phyloP scores from a whole-genome alignment of 352 stramenopile species.

The Phytophthora cajani region DNA sequence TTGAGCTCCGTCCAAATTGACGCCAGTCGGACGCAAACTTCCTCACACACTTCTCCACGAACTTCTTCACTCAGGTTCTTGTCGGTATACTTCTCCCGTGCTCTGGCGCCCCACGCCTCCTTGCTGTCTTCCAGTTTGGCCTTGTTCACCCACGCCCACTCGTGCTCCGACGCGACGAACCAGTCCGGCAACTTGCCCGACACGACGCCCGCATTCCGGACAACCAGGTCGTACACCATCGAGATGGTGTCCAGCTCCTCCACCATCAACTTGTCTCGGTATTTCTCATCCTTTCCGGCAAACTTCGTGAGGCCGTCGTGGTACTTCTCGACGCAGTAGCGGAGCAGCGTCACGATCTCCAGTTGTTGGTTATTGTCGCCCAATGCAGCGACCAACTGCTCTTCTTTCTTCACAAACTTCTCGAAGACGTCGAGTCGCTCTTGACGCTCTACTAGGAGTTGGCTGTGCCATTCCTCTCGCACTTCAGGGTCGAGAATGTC shows the following conservation, averaged over 20 bases:
- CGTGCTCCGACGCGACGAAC: neutral
- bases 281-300: neutral
- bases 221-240: neutral
- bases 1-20: neutral
- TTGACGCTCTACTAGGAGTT: neutral
- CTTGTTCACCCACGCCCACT: neutral
- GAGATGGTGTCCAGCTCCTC: neutral
- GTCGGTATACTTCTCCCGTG: neutral
- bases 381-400: neutral
- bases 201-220: neutral
- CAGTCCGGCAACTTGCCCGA: neutral
- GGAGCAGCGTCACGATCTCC: neutral
- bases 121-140: neutral
- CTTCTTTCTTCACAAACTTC: neutral
- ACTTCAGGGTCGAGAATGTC: neutral
- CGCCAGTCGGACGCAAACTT: neutral
- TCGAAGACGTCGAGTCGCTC: neutral
- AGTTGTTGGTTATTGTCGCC: neutral
- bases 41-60: neutral
- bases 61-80: neutral
- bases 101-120: neutral
- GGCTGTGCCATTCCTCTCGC: neutral
- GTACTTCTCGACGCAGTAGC: neutral
- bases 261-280: neutral
- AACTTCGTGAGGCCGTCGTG: neutral